A percentile compares a stretch with the other conserved stretches of the same genome.
These are phyloP conservation scores for Penicillium sp. DNA, from an alignment of 2,329 filamentous ascomycete genomes.

Conservation along the genomic window DNA sequence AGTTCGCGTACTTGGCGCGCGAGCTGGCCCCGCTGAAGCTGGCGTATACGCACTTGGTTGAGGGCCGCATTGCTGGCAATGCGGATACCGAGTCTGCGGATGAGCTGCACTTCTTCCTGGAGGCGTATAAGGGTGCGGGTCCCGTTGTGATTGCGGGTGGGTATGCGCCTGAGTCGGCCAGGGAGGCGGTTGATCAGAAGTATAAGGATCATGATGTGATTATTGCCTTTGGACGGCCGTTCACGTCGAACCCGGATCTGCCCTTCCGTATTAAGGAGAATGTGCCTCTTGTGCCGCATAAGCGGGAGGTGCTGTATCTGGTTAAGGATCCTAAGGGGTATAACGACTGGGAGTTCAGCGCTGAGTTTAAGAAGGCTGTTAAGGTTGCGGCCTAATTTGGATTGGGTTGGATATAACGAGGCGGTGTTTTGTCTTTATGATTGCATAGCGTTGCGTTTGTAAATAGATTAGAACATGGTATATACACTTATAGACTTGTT, in stretches of 20 bases:
- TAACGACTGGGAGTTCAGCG: slow-evolving; percentile 40
- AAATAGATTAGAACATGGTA: background rate
- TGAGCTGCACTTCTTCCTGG: slow-evolving; percentile 48
- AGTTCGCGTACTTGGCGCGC: slow-evolving; percentile 61
- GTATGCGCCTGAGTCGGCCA: slow-evolving; percentile 45
- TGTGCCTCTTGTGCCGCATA: slow-evolving; percentile 41
- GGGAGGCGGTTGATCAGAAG: slow-evolving; percentile 37
- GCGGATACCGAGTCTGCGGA: slow-evolving; percentile 37
- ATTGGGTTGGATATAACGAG: background rate
- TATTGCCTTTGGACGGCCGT: slow-evolving; percentile 48
- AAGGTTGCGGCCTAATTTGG: slow-evolving; percentile 23
- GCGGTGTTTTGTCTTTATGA: background rate
- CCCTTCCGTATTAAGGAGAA: slow-evolving; percentile 45
- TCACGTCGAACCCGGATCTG: slow-evolving; percentile 51
- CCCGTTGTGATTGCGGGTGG: slow-evolving; percentile 57
- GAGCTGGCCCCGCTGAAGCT: slow-evolving; percentile 56
- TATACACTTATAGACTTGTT: background rate
- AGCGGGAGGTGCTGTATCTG: slow-evolving; percentile 46
- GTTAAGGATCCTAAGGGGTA: slow-evolving; percentile 43
- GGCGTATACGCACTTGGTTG: slow-evolving; percentile 64
- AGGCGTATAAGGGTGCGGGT: slow-evolving; percentile 43
- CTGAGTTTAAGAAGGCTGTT: slow-evolving; percentile 33
- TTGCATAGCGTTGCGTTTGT: slow-evolving; percentile 16
- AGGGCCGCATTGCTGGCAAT: slow-evolving; percentile 52
- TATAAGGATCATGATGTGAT: slow-evolving; percentile 35